Percentiles rank a stretch among this genome's conserved stretches.
Conservation (phyloP, 169 alveolate genomes). For the Plasmodium coatneyi region DNA sequence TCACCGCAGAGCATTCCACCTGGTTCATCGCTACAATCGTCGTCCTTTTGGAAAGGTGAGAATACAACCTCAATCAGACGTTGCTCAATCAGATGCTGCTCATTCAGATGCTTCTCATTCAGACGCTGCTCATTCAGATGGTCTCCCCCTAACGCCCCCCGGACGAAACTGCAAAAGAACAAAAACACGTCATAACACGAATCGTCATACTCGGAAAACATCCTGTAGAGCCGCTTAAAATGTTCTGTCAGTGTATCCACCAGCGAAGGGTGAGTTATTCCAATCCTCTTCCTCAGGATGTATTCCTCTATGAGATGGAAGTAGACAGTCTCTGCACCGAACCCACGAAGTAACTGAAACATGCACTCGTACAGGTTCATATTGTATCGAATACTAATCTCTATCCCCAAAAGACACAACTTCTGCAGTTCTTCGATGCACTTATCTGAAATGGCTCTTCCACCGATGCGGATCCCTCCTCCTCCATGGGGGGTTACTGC, state of each 20-base stretch:
- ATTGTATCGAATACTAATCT: slow-evolving; percentile 24
- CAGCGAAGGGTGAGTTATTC: slow-evolving; percentile 6
- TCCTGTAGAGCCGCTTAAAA: slow-evolving; percentile 19
- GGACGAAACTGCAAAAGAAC: slow-evolving; percentile 18
- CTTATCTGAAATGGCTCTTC: not conserved
- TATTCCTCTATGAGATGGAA: slow-evolving; percentile 39
- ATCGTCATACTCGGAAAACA: slow-evolving; percentile 29
- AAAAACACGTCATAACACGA: slow-evolving; percentile 40
- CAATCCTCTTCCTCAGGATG: slow-evolving; percentile 23
- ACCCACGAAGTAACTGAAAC: slow-evolving; percentile 1
- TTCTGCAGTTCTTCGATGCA: slow-evolving; percentile 19
- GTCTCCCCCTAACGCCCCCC: not conserved
- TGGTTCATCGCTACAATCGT: not conserved
- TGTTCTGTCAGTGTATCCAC: slow-evolving; percentile 1
- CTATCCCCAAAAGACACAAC: slow-evolving; percentile 21
- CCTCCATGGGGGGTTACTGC: not conserved
- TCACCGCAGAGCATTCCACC: no score
- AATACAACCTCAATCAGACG: not conserved
- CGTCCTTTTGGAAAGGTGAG: not conserved
- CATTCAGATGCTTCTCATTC: not conserved
- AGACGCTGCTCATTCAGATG: not conserved
- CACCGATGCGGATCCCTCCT: not conserved
- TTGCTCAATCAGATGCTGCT: not conserved
- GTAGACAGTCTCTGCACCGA: slow-evolving; percentile 18
- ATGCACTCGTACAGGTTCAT: slow-evolving; percentile 33